Base-by-base conservation (phyloP, 176 grass and related monocot genomes). In the Alopecurus myosuroides region DNA sequence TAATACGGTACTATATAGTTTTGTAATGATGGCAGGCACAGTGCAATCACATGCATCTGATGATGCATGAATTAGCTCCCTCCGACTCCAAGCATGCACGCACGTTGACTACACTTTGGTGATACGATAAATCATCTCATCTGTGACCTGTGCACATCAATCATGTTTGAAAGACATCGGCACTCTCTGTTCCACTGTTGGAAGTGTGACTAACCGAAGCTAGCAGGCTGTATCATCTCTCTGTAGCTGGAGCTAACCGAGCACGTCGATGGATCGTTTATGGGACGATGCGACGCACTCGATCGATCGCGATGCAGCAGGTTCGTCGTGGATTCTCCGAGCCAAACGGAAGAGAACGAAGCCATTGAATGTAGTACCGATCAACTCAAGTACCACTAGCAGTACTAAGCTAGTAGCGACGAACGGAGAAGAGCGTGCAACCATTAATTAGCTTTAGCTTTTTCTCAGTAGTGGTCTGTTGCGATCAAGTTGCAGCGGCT, bases 31-130 rank as follows among this genome's bases (percentile, higher is more conserved):
- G 64, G 53, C 20, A n/a, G 14, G 78, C 46, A 69, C 78, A 77
- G 35, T 36, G 19, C 71, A 52, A 41, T 80, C 84, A 90, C 84
- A 86, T 90, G 79, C 79, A 68, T 20, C 87, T 25, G 82, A 83
- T 83, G 64, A 83, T 83, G 64, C 65, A 75, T n/a, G 77, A 17
- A 53, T 64, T 68, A 71, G 77, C 18, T 29, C 12, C 25, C 48
- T 62, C 62, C 60, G 33, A 31, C 46, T 52, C 62, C 56, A 68
- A 53, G 41, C 83, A 65, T 64, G 72, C 56, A 68, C 44, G 41
- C 83, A 65, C 73, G 72, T 65, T 82, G 88, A 82, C 79, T 57
- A 30, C 36, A 3, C 13, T 18, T 9, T 17, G 6, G 12, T 58
- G 50, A 1, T 11, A 35, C 9, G 49, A 42, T 46, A 31, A 61